phyloP scores from a whole-genome alignment of 169 alveolate genomes.

The Cryptosporidium parvum region DNA sequence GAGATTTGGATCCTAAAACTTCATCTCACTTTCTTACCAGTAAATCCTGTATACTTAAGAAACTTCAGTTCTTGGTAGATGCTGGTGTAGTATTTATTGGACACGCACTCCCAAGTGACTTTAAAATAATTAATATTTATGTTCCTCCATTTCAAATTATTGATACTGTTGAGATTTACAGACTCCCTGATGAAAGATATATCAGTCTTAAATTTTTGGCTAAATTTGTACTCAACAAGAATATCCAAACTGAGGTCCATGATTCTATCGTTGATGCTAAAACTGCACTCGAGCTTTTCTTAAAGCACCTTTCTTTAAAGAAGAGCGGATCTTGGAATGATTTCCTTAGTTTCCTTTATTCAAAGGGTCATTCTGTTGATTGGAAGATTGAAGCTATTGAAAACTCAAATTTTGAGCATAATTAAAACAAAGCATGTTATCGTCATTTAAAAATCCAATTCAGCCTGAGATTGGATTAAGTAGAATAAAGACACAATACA shows the following conservation, averaged over 20 bases:
- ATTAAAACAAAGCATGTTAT: background rate
- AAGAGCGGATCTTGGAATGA: conserved; percentile 44
- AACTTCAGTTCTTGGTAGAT: conserved; percentile 83
- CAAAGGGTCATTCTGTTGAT: conserved; percentile 51
- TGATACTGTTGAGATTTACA: conserved; percentile 84
- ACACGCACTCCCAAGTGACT: conserved; percentile 85
- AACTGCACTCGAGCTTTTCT: conserved; percentile 82
- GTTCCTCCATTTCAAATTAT: conserved; percentile 84
- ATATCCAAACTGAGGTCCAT: conserved; percentile 83
- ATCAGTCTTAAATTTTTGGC: conserved; percentile 85
- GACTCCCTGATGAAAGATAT: conserved; percentile 84
- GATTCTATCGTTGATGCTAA: conserved; percentile 87
- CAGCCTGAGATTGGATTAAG: too few relatives aligned
- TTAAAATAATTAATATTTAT: conserved; percentile 83
- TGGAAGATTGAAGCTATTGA: conserved; percentile 59
- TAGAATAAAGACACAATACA: background rate
- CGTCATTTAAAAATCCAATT: background rate
- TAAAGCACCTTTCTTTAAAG: conserved; percentile 15
- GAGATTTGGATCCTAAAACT: conserved; percentile 84
- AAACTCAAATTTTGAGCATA: background rate
- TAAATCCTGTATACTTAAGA: conserved; percentile 80
- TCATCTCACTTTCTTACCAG: conserved; percentile 85
- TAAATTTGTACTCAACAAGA: conserved; percentile 78
- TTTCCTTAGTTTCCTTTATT: conserved; percentile 22
- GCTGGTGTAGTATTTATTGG: conserved; percentile 83